These are phyloP conservation scores for Lactarius hatsudake DNA, from an alignment of 768 basidiomycete species.

Conservation along the genomic window DNA sequence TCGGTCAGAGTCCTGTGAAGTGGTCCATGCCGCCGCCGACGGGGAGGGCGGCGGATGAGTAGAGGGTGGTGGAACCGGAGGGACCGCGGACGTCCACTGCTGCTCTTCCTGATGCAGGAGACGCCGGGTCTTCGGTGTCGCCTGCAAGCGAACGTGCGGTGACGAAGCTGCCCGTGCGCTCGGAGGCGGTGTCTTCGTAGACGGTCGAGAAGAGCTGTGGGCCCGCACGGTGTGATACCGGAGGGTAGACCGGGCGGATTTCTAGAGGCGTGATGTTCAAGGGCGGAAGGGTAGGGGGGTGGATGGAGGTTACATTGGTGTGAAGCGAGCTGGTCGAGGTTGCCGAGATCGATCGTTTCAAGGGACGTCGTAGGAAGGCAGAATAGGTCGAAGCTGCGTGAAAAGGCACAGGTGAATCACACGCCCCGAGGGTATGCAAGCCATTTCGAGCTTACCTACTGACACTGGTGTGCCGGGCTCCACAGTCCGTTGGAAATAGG, in stretches of 20 bases:
- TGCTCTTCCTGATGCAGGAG: neutral
- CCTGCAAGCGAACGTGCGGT: constrained; percentile 32
- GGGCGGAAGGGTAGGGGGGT: constrained; percentile 53
- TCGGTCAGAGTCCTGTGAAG: constrained; percentile 2
- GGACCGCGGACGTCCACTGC: neutral
- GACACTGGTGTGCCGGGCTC: constrained; percentile 31
- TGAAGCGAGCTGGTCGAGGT: constrained; percentile 41
- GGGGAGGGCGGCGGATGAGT: neutral
- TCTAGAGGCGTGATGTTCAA: constrained; percentile 33
- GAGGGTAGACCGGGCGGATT: constrained; percentile 22
- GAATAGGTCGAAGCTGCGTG: constrained; percentile 36
- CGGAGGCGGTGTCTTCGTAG: constrained; percentile 33
- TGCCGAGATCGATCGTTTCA: constrained; percentile 65
- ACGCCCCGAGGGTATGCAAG: constrained; percentile 11
- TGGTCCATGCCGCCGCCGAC: neutral
- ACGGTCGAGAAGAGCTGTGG: constrained; percentile 35
- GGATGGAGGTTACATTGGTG: constrained; percentile 51
- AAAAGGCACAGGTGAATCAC: constrained; percentile 3
- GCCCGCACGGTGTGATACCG: constrained; percentile 26
- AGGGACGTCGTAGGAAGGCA: constrained; percentile 58
- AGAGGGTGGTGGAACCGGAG: constrained; percentile 9
- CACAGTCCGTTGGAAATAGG: constrained; percentile 19
- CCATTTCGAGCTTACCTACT: constrained; percentile 34
- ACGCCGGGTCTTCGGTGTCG: constrained; percentile 24
- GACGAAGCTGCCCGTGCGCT: constrained; percentile 36